Percentiles rank a stretch among this genome's conserved stretches.
Evolutionary conservation across 176 grass and related monocot genomes (phyloP).

Genomic region (Paspalum vaginatum): DNA sequence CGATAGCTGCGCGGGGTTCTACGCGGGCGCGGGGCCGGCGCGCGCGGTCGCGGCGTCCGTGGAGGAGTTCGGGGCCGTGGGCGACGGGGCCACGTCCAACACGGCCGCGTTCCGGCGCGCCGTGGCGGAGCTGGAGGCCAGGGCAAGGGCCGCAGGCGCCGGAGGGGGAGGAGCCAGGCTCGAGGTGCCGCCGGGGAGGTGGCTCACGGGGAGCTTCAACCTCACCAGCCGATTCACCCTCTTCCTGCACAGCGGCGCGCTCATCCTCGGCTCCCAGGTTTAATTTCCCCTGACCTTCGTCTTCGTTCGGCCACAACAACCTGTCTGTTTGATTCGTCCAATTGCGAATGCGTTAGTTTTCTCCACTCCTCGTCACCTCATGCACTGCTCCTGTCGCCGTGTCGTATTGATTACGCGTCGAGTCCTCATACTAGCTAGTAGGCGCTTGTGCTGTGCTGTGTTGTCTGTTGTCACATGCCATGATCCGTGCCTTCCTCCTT

Average conservation of each 20-base stretch:
- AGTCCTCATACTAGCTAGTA: constrained; percentile 5
- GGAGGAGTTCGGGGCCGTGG: constrained; percentile 74
- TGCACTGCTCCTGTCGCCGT: too few relatives aligned
- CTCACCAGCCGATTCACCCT: constrained; percentile 94
- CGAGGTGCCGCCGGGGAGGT: constrained; percentile 66
- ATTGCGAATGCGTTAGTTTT: too few relatives aligned
- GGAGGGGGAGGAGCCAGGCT: constrained; percentile 56
- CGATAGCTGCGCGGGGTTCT: constrained; percentile 67
- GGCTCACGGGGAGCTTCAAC: constrained; percentile 93
- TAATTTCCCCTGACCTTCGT: too few relatives aligned
- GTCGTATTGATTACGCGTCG: neutral
- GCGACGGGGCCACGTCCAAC: constrained; percentile 76
- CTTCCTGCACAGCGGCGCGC: constrained; percentile 69
- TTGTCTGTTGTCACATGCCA: constrained; percentile 10
- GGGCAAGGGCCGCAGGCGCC: neutral
- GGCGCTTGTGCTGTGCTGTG: neutral
- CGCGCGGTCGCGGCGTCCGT: constrained; percentile 64
- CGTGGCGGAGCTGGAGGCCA: constrained; percentile 43
- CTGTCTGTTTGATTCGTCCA: too few relatives aligned
- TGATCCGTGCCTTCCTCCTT: constrained; percentile 14
- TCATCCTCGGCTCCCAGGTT: constrained; percentile 85
- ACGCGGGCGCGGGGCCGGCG: constrained; percentile 19
- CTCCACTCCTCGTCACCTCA: too few relatives aligned
- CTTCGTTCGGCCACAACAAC: too few relatives aligned
- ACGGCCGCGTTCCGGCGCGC: constrained; percentile 72